These are phyloP conservation scores for Beauveria brongniartii DNA, from an alignment of 2,329 filamentous ascomycete species.

Conservation along the genomic window DNA sequence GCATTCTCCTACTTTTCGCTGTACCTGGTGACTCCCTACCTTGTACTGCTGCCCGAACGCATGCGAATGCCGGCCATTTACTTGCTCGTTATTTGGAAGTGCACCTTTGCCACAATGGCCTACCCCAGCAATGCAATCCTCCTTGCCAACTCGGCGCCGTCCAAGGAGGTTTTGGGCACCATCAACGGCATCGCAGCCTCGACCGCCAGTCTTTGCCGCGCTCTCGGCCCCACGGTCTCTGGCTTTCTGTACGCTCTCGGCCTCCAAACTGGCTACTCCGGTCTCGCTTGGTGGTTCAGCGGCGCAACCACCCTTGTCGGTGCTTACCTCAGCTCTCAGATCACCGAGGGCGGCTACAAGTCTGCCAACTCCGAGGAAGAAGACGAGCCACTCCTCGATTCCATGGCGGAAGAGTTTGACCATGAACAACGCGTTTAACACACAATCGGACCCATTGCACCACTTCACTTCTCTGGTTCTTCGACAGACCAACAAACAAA, in stretches of 20 bases:
- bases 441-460: constrained; percentile 11
- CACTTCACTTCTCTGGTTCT: constrained; percentile 3
- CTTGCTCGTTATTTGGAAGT: constrained; percentile 77
- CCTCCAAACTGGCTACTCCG: constrained; percentile 71
- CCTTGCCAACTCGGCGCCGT: constrained; percentile 79
- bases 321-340: constrained; percentile 64
- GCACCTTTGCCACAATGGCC: constrained; percentile 81
- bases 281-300: constrained; percentile 89
- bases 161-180: constrained; percentile 74
- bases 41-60: constrained; percentile 69
- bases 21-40: constrained; percentile 81
- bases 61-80: constrained; percentile 71
- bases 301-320: constrained; percentile 68
- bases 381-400: constrained; percentile 25
- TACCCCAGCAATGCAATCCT: constrained; percentile 89
- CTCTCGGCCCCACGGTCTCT: constrained; percentile 81
- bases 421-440: constrained; percentile 22
- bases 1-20: constrained; percentile 78
- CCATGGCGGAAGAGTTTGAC: constrained; percentile 25
- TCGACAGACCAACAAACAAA: neutral
- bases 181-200: constrained; percentile 91
- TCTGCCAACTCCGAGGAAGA: constrained; percentile 34
- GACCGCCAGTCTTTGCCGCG: constrained; percentile 79
- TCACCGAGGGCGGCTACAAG: constrained; percentile 55
- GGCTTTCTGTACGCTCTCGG: constrained; percentile 79